These are phyloP conservation scores for Neurospora africana DNA, from an alignment of 495 filamentous ascomycete genomes.

Conservation along the genomic window DNA sequence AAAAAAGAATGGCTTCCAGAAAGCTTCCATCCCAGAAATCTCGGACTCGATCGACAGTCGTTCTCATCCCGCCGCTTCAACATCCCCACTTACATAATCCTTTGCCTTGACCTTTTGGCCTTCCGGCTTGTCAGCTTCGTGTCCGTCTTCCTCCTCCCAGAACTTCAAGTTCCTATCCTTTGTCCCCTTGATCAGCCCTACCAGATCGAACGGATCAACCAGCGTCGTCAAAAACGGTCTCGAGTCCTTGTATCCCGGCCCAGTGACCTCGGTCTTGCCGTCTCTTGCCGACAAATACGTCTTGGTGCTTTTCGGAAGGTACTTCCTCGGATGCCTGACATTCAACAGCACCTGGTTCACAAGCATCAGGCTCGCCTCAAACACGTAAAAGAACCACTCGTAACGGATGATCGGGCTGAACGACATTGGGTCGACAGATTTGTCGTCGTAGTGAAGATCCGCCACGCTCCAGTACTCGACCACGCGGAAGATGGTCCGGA, in stretches of 20 bases:
- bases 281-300: slow-evolving; percentile 50
- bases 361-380: slow-evolving; percentile 57
- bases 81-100: neutral
- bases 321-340: slow-evolving; percentile 49
- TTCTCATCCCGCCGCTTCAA: neutral
- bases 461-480: slow-evolving; percentile 48
- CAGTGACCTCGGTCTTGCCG: slow-evolving; percentile 53
- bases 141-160: slow-evolving; percentile 35
- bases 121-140: neutral
- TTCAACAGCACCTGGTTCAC: slow-evolving; percentile 52
- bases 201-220: slow-evolving; percentile 58
- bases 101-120: neutral
- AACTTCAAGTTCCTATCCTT: slow-evolving; percentile 40
- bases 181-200: slow-evolving; percentile 40
- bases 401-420: slow-evolving; percentile 47
- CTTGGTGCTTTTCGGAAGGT: slow-evolving; percentile 51
- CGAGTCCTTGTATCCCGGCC: slow-evolving; percentile 51
- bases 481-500: slow-evolving; percentile 56
- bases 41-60: neutral
- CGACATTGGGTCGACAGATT: slow-evolving; percentile 18
- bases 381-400: slow-evolving; percentile 67
- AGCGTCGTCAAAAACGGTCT: slow-evolving; percentile 44
- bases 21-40: neutral
- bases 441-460: slow-evolving; percentile 19
- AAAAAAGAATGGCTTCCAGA: neutral